Percentiles rank a stretch among this genome's conserved stretches.
Conservation (phyloP, 495 filamentous ascomycete species). For the Tetracladium setigerum region DNA sequence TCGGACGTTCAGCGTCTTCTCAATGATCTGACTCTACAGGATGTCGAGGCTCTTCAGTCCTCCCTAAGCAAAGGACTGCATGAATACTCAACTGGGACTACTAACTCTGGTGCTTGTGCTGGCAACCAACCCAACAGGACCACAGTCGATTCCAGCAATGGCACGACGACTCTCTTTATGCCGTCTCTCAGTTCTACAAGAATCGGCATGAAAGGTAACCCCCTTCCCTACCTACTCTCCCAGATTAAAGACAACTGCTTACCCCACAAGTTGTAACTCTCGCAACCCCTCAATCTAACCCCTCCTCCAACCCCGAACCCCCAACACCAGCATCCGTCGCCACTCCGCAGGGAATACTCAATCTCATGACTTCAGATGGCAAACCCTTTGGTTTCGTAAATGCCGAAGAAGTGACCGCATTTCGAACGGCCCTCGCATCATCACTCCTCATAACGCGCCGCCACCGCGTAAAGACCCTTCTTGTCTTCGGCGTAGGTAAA, state of each 20-base stretch:
- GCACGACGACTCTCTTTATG: slow-evolving; percentile 87
- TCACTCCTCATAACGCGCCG: slow-evolving; percentile 68
- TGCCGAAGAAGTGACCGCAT: slow-evolving; percentile 82
- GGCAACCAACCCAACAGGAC: slow-evolving; percentile 73
- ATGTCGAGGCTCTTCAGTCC: slow-evolving; percentile 56
- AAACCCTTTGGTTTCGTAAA: slow-evolving; percentile 71
- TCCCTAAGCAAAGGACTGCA: slow-evolving; percentile 70
- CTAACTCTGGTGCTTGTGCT: slow-evolving; percentile 29
- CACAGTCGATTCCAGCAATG: slow-evolving; percentile 58
- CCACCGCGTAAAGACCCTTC: slow-evolving; percentile 57
- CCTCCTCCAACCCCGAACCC: slow-evolving; percentile 16
- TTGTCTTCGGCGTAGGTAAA: slow-evolving; percentile 83
- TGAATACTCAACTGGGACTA: slow-evolving; percentile 67
- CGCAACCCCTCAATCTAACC: slow-evolving; percentile 16
- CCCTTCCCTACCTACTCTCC: neutral
- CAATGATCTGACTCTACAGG: slow-evolving; percentile 59
- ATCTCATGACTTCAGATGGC: slow-evolving; percentile 57
- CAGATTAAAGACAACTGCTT: neutral
- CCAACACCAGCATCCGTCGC: slow-evolving; percentile 34
- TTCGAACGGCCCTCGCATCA: slow-evolving; percentile 82
- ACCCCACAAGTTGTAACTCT: slow-evolving; percentile 21
- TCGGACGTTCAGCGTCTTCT: slow-evolving; percentile 62
- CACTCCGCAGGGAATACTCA: slow-evolving; percentile 70
- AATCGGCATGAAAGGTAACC: slow-evolving; percentile 42
- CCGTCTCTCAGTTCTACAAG: slow-evolving; percentile 52